phyloP scores from a whole-genome alignment of 2,329 filamentous ascomycete species.

The Stagonosporopsis cucurbitacearum region DNA sequence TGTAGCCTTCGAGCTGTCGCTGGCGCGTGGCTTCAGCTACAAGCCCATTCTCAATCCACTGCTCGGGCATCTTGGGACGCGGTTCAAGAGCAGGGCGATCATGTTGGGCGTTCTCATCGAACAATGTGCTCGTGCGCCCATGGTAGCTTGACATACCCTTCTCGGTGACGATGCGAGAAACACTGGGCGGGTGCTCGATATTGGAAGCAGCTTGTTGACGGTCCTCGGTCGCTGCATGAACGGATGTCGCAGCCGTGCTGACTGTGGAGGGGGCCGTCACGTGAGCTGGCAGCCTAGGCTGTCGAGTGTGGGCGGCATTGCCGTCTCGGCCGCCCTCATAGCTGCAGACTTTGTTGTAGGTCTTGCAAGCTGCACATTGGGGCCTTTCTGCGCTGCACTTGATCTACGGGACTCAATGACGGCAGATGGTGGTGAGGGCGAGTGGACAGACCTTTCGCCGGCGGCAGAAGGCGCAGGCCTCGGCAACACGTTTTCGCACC shows the following conservation, averaged over 20 bases:
- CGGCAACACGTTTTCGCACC: conserved; percentile 31
- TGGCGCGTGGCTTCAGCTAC: conserved; percentile 58
- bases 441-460: conserved; percentile 42
- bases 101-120: conserved; percentile 49
- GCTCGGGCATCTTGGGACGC: conserved; percentile 35
- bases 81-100: conserved; percentile 22
- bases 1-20: conserved; percentile 58
- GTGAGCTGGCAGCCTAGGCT: neutral
- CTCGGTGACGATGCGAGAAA: conserved; percentile 49
- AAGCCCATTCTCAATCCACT: conserved; percentile 55
- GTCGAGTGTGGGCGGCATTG: conserved; percentile 18
- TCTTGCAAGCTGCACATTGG: conserved; percentile 55
- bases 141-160: conserved; percentile 55
- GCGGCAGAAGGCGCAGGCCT: conserved; percentile 50
- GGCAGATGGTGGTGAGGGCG: neutral
- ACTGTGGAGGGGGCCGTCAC: neutral
- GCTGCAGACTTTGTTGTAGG: conserved; percentile 54
- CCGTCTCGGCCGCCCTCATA: conserved; percentile 40
- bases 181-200: conserved; percentile 19
- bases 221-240: neutral
- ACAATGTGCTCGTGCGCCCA: conserved; percentile 58
- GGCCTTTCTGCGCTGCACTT: conserved; percentile 58
- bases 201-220: neutral
- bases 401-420: conserved; percentile 42
- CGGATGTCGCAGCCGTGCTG: neutral